Conservation (phyloP, 2,329 filamentous ascomycete species). For the Paramyrothecium sp. region DNA sequence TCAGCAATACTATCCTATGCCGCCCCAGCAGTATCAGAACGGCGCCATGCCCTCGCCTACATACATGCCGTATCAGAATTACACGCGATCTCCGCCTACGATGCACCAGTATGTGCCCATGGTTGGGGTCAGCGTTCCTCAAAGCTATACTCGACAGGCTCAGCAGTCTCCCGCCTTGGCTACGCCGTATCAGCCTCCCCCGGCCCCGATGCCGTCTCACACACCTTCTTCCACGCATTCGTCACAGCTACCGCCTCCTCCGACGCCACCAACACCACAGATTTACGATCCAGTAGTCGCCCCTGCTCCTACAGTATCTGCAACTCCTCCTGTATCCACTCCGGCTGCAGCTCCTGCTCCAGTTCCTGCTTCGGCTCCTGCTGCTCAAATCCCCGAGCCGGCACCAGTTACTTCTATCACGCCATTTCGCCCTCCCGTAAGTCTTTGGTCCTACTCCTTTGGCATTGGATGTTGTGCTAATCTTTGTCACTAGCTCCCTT, state of each 20-base stretch:
- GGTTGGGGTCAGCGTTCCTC: constrained; percentile 41
- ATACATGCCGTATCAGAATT: constrained; percentile 49
- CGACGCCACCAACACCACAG: constrained; percentile 48
- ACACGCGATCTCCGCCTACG: constrained; percentile 48
- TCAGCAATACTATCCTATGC: constrained; percentile 50
- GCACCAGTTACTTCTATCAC: constrained; percentile 18
- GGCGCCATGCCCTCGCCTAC: constrained; percentile 42
- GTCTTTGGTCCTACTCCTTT: constrained; percentile 20
- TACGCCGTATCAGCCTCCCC: constrained; percentile 56
- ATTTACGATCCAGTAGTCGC: constrained; percentile 25
- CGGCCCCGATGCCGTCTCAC: constrained; percentile 41
- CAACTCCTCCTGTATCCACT: background rate
- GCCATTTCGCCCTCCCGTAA: constrained; percentile 51
- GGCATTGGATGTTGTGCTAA: constrained; percentile 1
- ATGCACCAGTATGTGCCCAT: constrained; percentile 56
- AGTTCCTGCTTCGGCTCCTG: constrained; percentile 13
- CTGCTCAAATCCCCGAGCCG: constrained; percentile 20
- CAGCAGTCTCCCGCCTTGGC: constrained; percentile 53
- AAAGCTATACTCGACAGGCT: constrained; percentile 48
- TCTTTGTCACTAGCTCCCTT: constrained; percentile 48
- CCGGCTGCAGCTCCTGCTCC: background rate
- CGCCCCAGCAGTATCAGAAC: constrained; percentile 58
- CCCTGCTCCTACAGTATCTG: constrained; percentile 9
- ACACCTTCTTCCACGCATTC: constrained; percentile 55
- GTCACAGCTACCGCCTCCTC: constrained; percentile 37